Evolutionary conservation across 805 yeast genomes (phyloP), one percentile per base, ranked within the genome.

Genomic region (Cyberlindnera meyerae): DNA sequence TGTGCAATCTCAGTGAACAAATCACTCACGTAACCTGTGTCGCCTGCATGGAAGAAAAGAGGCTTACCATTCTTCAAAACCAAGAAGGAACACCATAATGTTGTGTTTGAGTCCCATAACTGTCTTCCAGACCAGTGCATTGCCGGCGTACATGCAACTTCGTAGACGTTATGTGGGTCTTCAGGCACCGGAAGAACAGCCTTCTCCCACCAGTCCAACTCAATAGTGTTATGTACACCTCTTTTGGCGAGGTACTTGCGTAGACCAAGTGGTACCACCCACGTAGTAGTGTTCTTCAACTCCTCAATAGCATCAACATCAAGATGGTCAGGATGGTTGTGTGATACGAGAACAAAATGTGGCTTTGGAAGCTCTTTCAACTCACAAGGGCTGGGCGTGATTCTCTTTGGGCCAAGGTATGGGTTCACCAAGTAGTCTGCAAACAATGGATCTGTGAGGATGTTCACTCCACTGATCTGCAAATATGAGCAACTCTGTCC

Each of bases 61-160:
- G 96, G 84, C 47, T 75, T 67, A 0, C 78, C 80, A 45, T 84
- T 73, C 40, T 77, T 73, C 34, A 77, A 65, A 8, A 90, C 56
- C 47, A 90, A 52, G 52, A 81, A 90, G 0, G 96, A 86, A 50
- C 95, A 85, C 97, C 97, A 90, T 35, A 90, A 63, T 0, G 94
- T 74, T 17, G 65, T 63, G 58, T 90, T 90, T 2, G 94, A 73
- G 57, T 90, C 97, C 14, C 78, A 54, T n/a, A 89, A 59, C 24
- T 73, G 72, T 25, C 96, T 63, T 0, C 97, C 97, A 1, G 95
- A 83, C 97, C 97, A 90, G 60, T 90, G 97, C 94, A 82, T 82
- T 0, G 97, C 87, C 0, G 97, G 97, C 0, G 93, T 73, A 58
- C 96, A 85, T 1, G 85, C 89, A 13, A 90, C 66, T 47, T 85